phyloP scores from a whole-genome alignment of 352 stramenopile genomes.

The Phytophthora citricola region DNA sequence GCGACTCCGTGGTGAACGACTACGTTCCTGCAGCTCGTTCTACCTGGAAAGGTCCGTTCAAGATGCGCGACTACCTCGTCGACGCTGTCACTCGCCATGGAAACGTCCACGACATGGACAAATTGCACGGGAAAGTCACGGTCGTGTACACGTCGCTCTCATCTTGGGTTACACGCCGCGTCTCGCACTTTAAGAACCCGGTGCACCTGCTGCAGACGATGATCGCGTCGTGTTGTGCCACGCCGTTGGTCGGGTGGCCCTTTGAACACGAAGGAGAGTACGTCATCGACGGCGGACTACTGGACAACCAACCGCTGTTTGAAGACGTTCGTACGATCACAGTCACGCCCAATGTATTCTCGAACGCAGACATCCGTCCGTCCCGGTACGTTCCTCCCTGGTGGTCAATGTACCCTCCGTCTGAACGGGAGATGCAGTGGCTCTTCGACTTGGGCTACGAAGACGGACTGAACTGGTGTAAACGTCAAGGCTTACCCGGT shows the following conservation, averaged over 20 bases:
- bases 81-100: conserved; percentile 43
- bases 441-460: conserved; percentile 60
- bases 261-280: conserved; percentile 62
- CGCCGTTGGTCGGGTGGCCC: conserved; percentile 54
- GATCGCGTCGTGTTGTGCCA: conserved; percentile 61
- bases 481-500: conserved; percentile 19
- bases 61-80: conserved; percentile 60
- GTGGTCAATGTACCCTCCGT: conserved; percentile 69
- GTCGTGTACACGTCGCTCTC: conserved; percentile 69
- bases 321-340: conserved; percentile 39
- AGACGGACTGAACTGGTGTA: conserved; percentile 47
- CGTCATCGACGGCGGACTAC: conserved; percentile 64
- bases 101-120: conserved; percentile 37
- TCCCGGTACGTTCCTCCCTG: conserved; percentile 66
- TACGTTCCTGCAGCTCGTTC: conserved; percentile 44
- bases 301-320: conserved; percentile 65
- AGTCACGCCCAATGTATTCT: conserved; percentile 41
- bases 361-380: conserved; percentile 62
- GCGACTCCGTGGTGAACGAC: conserved; percentile 45
- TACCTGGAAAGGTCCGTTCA: conserved; percentile 42
- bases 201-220: conserved; percentile 53
- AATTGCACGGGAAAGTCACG: conserved; percentile 38
- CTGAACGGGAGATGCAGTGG: conserved; percentile 58
- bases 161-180: conserved; percentile 38
- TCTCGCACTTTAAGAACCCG: conserved; percentile 46